Conservation (phyloP, 768 basidiomycete species). For the Kondoa subrosea region DNA sequence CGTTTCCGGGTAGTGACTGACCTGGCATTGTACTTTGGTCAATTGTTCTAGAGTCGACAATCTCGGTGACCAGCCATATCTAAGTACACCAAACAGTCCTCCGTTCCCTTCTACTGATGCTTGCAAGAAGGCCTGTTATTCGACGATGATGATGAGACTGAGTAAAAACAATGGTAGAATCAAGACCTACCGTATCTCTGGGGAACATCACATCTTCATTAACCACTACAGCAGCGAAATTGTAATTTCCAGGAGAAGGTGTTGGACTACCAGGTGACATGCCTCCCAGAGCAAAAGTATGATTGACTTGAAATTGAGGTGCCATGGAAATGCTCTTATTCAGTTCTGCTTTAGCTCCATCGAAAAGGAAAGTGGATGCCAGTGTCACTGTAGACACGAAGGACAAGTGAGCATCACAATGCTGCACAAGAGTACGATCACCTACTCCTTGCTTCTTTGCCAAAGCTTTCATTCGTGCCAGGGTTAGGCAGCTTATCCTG, state of each 20-base stretch:
- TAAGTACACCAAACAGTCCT: conserved; percentile 38
- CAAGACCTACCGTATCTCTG: not conserved
- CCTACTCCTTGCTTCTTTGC: conserved; percentile 17
- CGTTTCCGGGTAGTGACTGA: conserved; percentile 32
- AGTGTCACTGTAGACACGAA: conserved; percentile 12
- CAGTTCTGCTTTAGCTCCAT: conserved; percentile 90
- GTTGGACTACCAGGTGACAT: conserved; percentile 40
- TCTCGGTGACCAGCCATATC: not conserved
- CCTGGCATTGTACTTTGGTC: conserved; percentile 77
- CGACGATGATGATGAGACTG: not conserved
- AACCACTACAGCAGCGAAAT: conserved; percentile 83
- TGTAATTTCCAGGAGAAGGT: conserved; percentile 56
- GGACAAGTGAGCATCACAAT: not conserved
- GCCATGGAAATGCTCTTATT: conserved; percentile 79
- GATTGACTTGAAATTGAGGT: conserved; percentile 96
- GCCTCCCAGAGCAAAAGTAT: conserved; percentile 81
- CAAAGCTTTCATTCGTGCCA: conserved; percentile 14
- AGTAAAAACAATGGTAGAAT: not conserved
- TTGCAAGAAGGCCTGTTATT: conserved; percentile 65
- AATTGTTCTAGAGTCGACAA: conserved; percentile 26
- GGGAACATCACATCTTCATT: conserved; percentile 48
- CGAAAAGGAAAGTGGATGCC: conserved; percentile 84
- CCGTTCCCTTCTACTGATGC: conserved; percentile 89
- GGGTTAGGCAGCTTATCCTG: conserved; percentile 13
- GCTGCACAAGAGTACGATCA: not conserved